Evolutionary conservation across 371 early-diverging fungal species (phyloP), one percentile per base, ranked within the genome.

Genomic region (Chytridium lagenaria): DNA sequence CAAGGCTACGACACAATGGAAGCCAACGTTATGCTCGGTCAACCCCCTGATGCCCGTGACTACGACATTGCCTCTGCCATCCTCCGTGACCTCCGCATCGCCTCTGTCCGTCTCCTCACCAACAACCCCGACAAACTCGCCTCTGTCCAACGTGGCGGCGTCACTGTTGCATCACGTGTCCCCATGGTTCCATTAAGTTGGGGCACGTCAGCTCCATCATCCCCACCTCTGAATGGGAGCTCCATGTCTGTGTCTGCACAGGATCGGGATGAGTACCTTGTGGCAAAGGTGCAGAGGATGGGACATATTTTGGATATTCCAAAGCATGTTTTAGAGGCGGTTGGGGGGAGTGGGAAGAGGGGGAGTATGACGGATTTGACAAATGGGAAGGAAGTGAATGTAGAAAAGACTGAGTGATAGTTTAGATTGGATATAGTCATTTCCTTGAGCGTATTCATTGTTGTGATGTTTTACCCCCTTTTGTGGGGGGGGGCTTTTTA

Each of bases 71-170:
- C 97, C 1, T 87, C 91, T 31, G 91, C 92, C 12, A 98, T 98
- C 57, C 84, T 97, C 10, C 83, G 87, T 15, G 98, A 98, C 76
- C 84, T 98, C 34, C 85, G 84, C 39, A 73, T 95, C 52, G 36
- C 79, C 16, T 74, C 84, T 55, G 81, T 96, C 50, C 89, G 92
- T 0, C 80, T 98, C 65, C 85, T 98, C 68, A 98, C 98, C 39
- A 98, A 98, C 81, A 98, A 98, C 77, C 94, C 96, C 0, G 94
- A 95, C 80, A 98, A 98, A 86, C 92, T 96, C 63, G 82, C 90
- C 50, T 89, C 92, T 77, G 71, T 97, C 30, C 85, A 89, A 51
- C 83, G 83, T 0, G 90, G 82, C 73, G 91, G 92, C 3, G 79
- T 83, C 0, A 87, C 87, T 55, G 91, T 98, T 0, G 87, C 87